Conservation (phyloP, 2,329 filamentous ascomycete species). For the Diaporthe capsici region DNA sequence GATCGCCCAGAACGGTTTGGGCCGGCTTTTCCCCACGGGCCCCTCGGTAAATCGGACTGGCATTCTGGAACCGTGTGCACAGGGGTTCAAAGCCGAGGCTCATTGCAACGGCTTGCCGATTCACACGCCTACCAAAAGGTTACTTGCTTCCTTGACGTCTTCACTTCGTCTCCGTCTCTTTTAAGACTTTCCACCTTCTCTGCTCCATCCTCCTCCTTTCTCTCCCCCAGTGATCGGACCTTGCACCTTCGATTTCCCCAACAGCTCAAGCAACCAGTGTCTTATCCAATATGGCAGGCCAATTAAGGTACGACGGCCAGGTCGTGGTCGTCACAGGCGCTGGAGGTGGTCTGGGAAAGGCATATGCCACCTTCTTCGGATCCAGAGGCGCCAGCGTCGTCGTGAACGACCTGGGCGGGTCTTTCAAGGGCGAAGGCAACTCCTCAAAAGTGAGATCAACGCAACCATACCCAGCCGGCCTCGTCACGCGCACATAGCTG, state of each 20-base stretch:
- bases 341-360: conserved; percentile 84
- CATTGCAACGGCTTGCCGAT: conserved; percentile 37
- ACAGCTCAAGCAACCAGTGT: neutral
- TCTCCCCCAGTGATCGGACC: neutral
- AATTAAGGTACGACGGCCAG: conserved; percentile 88
- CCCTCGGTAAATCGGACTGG: conserved; percentile 37
- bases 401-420: conserved; percentile 95
- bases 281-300: conserved; percentile 64
- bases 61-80: conserved; percentile 31
- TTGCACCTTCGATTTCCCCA: neutral
- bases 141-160: conserved; percentile 11
- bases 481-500: neutral
- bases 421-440: conserved; percentile 92
- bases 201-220: neutral
- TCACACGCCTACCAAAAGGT: conserved; percentile 19
- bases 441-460: conserved; percentile 79
- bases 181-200: neutral
- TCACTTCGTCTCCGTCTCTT: conserved; percentile 2
- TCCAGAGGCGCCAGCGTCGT: conserved; percentile 83
- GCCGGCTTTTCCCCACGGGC: conserved; percentile 37
- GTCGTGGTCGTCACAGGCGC: conserved; percentile 91
- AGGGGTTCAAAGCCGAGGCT: conserved; percentile 41
- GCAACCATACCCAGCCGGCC: neutral
- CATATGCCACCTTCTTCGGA: conserved; percentile 90
- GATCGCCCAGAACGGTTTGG: conserved; percentile 31